Conservation (phyloP, 768 basidiomycete species). For the Tylopilus plumbeoviolaceoides region DNA sequence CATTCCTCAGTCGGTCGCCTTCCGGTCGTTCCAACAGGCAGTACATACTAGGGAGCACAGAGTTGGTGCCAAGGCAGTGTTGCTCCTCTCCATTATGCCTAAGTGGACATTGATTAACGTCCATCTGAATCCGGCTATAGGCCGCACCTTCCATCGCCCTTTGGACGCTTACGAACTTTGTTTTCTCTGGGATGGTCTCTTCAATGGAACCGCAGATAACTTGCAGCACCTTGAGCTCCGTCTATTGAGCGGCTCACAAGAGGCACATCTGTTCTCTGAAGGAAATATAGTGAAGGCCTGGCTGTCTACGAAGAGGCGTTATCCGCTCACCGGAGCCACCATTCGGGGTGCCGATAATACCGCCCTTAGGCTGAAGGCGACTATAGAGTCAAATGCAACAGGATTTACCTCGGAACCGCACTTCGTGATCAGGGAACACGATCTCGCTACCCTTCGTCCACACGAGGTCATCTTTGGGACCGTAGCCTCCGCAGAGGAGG, state of each 20-base stretch:
- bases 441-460: constrained; percentile 28
- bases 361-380: background rate
- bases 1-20: too few relatives aligned
- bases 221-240: constrained; percentile 31
- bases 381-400: background rate
- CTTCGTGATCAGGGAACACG: constrained; percentile 41
- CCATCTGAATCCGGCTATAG: constrained; percentile 1
- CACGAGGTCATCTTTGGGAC: constrained; percentile 38
- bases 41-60: too few relatives aligned
- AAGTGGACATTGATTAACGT: constrained; percentile 6
- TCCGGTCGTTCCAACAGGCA: too few relatives aligned
- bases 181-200: constrained; percentile 38
- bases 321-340: constrained; percentile 44
- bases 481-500: constrained; percentile 35
- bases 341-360: constrained; percentile 22
- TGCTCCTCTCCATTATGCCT: background rate
- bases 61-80: too few relatives aligned
- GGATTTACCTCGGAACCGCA: constrained; percentile 13
- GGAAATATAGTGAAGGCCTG: constrained; percentile 41
- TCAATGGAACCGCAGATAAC: constrained; percentile 41
- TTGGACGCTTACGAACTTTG: constrained; percentile 38
- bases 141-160: constrained; percentile 27
- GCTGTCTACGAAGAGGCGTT: constrained; percentile 45
- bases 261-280: constrained; percentile 23
- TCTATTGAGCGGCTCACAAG: constrained; percentile 32